Base-by-base conservation (phyloP, 1,284 basidiomycete species). In the Melampsora americana region DNA sequence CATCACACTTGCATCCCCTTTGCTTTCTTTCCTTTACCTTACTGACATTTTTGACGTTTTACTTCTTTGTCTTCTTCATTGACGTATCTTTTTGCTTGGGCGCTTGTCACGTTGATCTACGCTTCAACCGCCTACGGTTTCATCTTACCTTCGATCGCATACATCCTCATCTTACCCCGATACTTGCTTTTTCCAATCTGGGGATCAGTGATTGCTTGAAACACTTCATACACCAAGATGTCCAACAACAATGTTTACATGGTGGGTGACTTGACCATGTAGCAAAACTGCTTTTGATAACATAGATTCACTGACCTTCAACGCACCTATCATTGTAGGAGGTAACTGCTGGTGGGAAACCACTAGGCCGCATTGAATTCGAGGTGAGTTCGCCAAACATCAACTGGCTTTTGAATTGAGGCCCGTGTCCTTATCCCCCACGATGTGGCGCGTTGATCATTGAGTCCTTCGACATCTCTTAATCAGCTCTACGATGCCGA, bases 401-500 rank as follows among this genome's bases (percentile, higher is more conserved):
- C 14, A 20, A 4, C 35, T 4, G 32, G 73, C 23, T 32, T 16
- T 18, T 53, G 18, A 23, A 53, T 53, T 23, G 50, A 20, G 50
- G 23, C 44, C 69, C 18, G 28, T 23, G 56, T 3, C 28, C 14
- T 39, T 26, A 18, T 16, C 7, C 26, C 28, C 44, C 26, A 30
- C 3, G 50, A 18, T 44, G 56, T 35, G 23, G 50, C 61, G 30
- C 56, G 61, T 26, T 61, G 44, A 46, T 35, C 60, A 39, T 44
- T 18, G 39, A n/a, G n/a, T n/a, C n/a, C n/a, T n/a, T n/a, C n/a
- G n/a, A n/a, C n/a, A 6, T 66, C 64, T 11, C 5, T 56, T 5
- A 12, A 20, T 26, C 35, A 62, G 39, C 69, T 78, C 64, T 73
- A 66, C 50, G 71, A 73, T 23, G 46, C 64, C 26, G 79, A 78